These are phyloP conservation scores for Bertia moriformis DNA, from an alignment of 2,329 filamentous ascomycete genomes.

Conservation along the genomic window DNA sequence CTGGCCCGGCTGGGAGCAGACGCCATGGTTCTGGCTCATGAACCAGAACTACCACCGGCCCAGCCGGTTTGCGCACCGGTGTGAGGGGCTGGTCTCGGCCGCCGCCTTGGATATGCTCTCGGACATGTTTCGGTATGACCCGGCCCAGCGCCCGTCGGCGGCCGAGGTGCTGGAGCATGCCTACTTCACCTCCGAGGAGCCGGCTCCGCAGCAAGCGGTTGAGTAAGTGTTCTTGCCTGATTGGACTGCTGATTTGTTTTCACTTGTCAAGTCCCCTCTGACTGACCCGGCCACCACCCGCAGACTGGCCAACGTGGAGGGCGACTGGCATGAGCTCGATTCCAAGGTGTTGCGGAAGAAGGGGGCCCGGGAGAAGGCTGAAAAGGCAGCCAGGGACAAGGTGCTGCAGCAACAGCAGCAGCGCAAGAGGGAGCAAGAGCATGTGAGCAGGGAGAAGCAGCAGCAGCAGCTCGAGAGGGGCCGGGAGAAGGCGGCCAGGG, in stretches of 20 bases:
- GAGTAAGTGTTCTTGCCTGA: too few relatives aligned
- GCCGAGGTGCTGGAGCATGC: conserved; percentile 71
- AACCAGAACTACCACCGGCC: too few relatives aligned
- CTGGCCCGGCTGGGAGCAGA: conserved; percentile 82
- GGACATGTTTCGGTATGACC: conserved; percentile 82
- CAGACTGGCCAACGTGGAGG: conserved; percentile 65
- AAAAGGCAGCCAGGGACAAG: too few relatives aligned
- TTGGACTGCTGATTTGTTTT: too few relatives aligned
- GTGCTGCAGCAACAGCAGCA: too few relatives aligned
- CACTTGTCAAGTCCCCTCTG: conserved; percentile 1
- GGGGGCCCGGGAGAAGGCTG: conserved; percentile 58
- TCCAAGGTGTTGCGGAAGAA: conserved; percentile 87
- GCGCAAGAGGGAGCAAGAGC: too few relatives aligned
- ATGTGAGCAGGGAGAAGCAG: conserved; percentile 10
- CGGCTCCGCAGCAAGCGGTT: conserved; percentile 59
- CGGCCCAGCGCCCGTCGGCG: conserved; percentile 67
- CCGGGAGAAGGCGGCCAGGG: conserved; percentile 6
- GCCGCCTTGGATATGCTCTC: conserved; percentile 65
- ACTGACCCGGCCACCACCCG: neutral
- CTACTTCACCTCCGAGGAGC: conserved; percentile 78
- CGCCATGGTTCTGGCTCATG: conserved; percentile 93
- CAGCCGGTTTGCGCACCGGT: conserved; percentile 70
- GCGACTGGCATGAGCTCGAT: conserved; percentile 98
- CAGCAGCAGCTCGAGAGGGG: conserved; percentile 3
- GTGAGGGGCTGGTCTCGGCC: conserved; percentile 47